Evolutionary conservation across 2,329 filamentous ascomycete species (phyloP).

Genomic region (Aspergillus amoenus): DNA sequence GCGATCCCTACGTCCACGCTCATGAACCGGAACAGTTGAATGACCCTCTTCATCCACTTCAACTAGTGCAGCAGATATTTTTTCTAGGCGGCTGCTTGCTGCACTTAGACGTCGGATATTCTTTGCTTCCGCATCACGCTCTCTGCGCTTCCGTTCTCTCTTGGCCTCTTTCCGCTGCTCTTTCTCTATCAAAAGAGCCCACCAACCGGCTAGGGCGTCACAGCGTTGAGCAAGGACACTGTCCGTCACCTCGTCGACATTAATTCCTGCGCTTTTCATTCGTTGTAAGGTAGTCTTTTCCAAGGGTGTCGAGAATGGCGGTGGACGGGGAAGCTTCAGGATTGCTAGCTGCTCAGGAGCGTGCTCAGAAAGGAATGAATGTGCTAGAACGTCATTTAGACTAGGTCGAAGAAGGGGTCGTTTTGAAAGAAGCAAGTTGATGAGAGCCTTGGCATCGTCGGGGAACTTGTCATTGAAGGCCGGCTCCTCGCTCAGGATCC

Average conservation of each 20-base stretch:
- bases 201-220: conserved; percentile 91
- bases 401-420: conserved; percentile 79
- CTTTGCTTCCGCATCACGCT: conserved; percentile 78
- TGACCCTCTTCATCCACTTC: conserved; percentile 77
- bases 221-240: conserved; percentile 88
- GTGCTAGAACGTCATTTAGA: conserved; percentile 78
- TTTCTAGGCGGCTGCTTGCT: conserved; percentile 81
- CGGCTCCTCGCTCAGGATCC: conserved; percentile 82
- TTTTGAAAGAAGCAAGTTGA: conserved; percentile 83
- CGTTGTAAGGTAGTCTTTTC: conserved; percentile 90
- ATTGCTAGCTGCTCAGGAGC: conserved; percentile 87
- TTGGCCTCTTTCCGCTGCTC: conserved; percentile 83
- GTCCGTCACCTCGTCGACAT: conserved; percentile 92
- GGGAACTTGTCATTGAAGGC: conserved; percentile 79
- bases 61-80: conserved; percentile 71
- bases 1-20: conserved; percentile 74
- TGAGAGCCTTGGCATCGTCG: conserved; percentile 71
- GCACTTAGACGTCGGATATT: conserved; percentile 80
- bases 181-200: conserved; percentile 90
- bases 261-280: conserved; percentile 90
- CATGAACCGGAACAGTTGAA: conserved; percentile 52
- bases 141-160: conserved; percentile 77
- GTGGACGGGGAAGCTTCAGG: conserved; percentile 73
- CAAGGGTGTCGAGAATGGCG: conserved; percentile 79
- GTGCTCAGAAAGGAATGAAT: conserved; percentile 84